A percentile compares a stretch with the other conserved stretches of the same genome.
Evolutionary conservation across 2,329 filamentous ascomycete genomes (phyloP).

Genomic region (Aquanectria penicillioides): DNA sequence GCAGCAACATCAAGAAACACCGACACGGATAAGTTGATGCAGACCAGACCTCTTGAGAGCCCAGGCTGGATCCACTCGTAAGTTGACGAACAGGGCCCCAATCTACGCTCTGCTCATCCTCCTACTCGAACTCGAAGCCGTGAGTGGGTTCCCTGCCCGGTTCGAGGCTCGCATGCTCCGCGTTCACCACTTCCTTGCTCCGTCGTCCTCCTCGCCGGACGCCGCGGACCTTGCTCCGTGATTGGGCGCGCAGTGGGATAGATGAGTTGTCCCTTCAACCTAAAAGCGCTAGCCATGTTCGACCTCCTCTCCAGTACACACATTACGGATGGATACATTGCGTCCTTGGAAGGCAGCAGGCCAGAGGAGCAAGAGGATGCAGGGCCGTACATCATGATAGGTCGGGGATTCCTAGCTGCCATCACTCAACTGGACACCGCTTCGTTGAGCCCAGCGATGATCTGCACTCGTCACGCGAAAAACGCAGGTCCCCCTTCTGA

Average conservation of each 20-base stretch:
- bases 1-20: no score
- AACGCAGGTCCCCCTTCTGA: slow-evolving; percentile 22
- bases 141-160: neutral
- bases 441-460: slow-evolving; percentile 35
- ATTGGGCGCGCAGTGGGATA: slow-evolving; percentile 9
- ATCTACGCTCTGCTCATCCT: no score
- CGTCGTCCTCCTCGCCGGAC: slow-evolving; percentile 9
- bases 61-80: no score
- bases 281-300: no score
- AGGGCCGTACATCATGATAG: slow-evolving; percentile 14
- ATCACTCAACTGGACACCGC: slow-evolving; percentile 34
- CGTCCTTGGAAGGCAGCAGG: slow-evolving; percentile 9
- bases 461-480: slow-evolving; percentile 29
- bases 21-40: no score
- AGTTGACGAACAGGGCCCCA: no score
- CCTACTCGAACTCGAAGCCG: neutral
- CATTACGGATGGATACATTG: neutral
- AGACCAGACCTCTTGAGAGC: no score
- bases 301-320: neutral
- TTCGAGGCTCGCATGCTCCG: neutral
- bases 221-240: slow-evolving; percentile 1
- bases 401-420: slow-evolving; percentile 14
- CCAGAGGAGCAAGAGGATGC: slow-evolving; percentile 4
- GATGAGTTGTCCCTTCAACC: slow-evolving; percentile 17
- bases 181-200: no score